These are phyloP conservation scores for Neurospora pannonica DNA, from an alignment of 495 filamentous ascomycete species.

Conservation along the genomic window DNA sequence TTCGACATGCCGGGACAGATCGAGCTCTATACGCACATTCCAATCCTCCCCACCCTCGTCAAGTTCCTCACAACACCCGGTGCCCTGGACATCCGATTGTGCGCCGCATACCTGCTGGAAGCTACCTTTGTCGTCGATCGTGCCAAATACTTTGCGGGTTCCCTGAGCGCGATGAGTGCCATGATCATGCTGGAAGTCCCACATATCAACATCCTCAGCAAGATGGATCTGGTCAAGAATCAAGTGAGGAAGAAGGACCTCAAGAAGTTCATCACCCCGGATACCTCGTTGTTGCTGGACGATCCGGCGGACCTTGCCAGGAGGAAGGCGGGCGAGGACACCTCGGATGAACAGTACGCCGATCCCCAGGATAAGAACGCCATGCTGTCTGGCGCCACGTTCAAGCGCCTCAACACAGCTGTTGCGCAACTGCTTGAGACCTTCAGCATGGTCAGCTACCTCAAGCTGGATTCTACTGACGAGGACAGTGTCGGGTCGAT, in stretches of 20 bases:
- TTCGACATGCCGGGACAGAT: conserved; percentile 99
- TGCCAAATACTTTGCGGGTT: conserved; percentile 94
- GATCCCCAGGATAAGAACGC: conserved; percentile 53
- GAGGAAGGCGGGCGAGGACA: conserved; percentile 28
- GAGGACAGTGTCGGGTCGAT: conserved; percentile 88
- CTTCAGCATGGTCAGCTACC: conserved; percentile 94
- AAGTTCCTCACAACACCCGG: conserved; percentile 70
- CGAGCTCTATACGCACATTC: conserved; percentile 96
- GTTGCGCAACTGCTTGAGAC: conserved; percentile 87
- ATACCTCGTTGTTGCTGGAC: conserved; percentile 66
- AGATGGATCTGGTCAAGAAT: conserved; percentile 92
- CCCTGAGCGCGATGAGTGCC: conserved; percentile 90
- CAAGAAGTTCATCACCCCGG: conserved; percentile 78
- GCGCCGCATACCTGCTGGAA: conserved; percentile 93
- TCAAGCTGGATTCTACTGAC: conserved; percentile 80
- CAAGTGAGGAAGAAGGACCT: conserved; percentile 73
- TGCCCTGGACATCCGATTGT: conserved; percentile 78
- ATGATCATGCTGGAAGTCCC: conserved; percentile 98
- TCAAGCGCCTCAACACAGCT: conserved; percentile 68
- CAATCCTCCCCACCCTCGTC: conserved; percentile 77
- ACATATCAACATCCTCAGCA: conserved; percentile 86
- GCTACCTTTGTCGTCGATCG: conserved; percentile 90
- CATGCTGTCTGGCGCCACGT: conserved; percentile 70
- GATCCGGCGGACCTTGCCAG: conserved; percentile 44
- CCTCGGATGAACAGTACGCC: conserved; percentile 26